phyloP scores from a whole-genome alignment of 306 rosid species.

The Myrica gale region DNA sequence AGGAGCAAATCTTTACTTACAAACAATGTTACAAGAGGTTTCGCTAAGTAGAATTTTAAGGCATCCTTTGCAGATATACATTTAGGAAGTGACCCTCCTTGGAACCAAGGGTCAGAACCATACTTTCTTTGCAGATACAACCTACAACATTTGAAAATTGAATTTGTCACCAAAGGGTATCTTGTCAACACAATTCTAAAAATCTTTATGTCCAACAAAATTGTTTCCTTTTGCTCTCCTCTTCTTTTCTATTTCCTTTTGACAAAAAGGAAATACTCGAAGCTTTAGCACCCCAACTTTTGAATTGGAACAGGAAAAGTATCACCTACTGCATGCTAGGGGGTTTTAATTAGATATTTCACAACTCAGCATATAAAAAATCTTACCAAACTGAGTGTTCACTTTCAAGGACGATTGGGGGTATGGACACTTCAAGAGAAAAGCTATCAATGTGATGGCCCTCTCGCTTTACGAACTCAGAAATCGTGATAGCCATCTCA shows the following conservation, averaged over 20 bases:
- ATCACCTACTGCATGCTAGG: neutral
- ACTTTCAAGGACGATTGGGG: slow-evolving; percentile 49
- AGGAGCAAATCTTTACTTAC: slow-evolving; percentile 40
- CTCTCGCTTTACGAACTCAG: slow-evolving; percentile 45
- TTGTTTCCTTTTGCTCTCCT: neutral
- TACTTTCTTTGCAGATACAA: slow-evolving; percentile 54
- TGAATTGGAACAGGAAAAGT: neutral
- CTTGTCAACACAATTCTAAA: too few species aligned
- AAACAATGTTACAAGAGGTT: slow-evolving; percentile 62
- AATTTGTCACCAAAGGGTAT: neutral
- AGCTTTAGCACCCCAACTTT: neutral
- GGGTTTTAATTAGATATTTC: neutral
- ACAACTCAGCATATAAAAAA: neutral
- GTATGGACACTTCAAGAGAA: slow-evolving; percentile 77
- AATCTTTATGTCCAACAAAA: too few species aligned
- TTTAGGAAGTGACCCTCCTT: slow-evolving; percentile 33
- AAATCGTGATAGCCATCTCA: slow-evolving; percentile 54
- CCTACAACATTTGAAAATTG: slow-evolving; percentile 40
- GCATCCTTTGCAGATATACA: slow-evolving; percentile 73
- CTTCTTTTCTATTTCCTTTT: neutral
- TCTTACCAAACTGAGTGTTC: slow-evolving; percentile 53
- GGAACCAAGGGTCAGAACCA: slow-evolving; percentile 67
- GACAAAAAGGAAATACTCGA: neutral
- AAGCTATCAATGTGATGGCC: slow-evolving; percentile 54
- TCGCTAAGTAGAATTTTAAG: slow-evolving; percentile 47